Evolutionary conservation across 371 early-diverging fungal genomes (phyloP).

Genomic region (Saksenaea oblongispora): DNA sequence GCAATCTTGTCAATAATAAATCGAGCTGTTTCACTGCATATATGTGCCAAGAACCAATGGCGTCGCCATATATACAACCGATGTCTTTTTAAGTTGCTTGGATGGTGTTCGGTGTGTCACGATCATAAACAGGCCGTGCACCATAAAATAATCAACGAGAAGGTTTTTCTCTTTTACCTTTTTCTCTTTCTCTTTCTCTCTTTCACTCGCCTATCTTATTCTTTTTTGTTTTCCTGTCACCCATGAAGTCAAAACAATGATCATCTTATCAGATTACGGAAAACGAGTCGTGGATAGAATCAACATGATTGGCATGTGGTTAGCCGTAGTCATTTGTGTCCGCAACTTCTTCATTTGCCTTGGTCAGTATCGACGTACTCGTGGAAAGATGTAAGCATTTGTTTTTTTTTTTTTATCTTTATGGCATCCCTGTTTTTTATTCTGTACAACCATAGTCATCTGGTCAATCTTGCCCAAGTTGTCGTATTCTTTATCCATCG

Average conservation of each 20-base stretch:
- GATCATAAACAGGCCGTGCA: not conserved
- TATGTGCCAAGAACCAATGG: not conserved
- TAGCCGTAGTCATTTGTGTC: conserved; percentile 35
- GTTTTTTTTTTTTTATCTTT: not conserved
- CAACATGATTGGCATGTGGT: conserved; percentile 49
- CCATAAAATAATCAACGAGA: not conserved
- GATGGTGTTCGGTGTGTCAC: not conserved
- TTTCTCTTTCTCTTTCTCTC: not conserved
- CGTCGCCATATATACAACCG: not conserved
- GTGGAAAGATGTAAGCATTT: conserved; percentile 40
- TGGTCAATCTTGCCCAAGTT: conserved; percentile 47
- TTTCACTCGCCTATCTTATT: not conserved
- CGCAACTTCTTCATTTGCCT: conserved; percentile 42
- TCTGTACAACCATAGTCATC: conserved; percentile 25
- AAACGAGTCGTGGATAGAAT: conserved; percentile 44
- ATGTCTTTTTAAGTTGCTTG: not conserved
- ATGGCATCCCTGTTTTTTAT: not conserved
- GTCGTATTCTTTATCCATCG: conserved; percentile 34
- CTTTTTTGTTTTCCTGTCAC: conserved; percentile 1
- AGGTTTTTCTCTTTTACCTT: not conserved
- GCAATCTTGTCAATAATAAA: not conserved
- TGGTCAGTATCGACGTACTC: conserved; percentile 42
- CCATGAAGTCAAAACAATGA: conserved; percentile 16
- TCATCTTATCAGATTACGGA: conserved; percentile 34
- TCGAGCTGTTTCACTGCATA: not conserved